A percentile compares a stretch with the other conserved stretches of the same genome.
phyloP scores from a whole-genome alignment of 208 protist genomes.

The Leishmania aethiopica region DNA sequence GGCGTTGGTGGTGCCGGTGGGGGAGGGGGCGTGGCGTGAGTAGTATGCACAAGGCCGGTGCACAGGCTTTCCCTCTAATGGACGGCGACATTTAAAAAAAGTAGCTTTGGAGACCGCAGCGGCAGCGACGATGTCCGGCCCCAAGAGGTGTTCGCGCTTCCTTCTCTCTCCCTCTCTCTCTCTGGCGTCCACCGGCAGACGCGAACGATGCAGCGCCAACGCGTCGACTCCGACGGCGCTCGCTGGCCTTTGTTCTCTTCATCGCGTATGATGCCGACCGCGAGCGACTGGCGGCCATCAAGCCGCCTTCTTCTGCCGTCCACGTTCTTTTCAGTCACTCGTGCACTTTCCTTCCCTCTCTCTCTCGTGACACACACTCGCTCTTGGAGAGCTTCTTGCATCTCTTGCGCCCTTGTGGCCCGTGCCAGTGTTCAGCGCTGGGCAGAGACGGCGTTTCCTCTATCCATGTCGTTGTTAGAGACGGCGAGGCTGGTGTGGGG shows the following conservation, averaged over 20 bases:
- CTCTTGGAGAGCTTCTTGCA: background rate
- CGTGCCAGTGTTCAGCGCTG: background rate
- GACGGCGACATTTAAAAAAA: background rate
- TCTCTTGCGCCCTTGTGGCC: background rate
- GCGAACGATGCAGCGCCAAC: background rate
- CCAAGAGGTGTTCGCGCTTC: background rate
- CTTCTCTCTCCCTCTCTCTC: background rate
- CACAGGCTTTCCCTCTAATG: background rate
- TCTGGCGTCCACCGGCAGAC: background rate
- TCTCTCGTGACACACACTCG: background rate
- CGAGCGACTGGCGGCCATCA: background rate
- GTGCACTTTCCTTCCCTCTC: background rate
- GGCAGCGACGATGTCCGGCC: background rate
- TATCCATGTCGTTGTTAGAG: slow-evolving; percentile 6
- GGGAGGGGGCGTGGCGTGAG: background rate
- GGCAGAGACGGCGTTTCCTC: background rate
- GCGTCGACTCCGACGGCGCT: background rate
- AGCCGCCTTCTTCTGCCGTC: background rate
- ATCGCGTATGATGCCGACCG: background rate
- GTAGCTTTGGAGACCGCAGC: background rate
- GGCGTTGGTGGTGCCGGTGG: background rate
- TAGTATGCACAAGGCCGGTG: background rate
- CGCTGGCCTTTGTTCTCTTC: background rate
- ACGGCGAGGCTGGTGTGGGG: slow-evolving; percentile 11
- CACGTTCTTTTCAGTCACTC: background rate